Percentiles rank a stretch among this genome's conserved stretches.
phyloP scores from a whole-genome alignment of 805 yeast species.

The Yamadazyma insecticola region DNA sequence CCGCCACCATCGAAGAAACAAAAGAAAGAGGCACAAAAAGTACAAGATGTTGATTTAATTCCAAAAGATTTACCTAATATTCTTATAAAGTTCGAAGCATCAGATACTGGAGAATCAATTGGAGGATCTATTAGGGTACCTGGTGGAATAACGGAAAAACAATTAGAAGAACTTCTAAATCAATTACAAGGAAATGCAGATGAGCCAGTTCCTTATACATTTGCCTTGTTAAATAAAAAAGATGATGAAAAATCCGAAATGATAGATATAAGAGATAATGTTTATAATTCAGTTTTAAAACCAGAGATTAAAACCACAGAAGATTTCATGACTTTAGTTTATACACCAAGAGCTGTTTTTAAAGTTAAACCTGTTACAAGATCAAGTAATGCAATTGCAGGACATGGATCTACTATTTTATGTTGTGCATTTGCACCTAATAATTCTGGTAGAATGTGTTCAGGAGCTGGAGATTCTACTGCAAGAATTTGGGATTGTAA shows the following conservation, averaged over 20 bases:
- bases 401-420: constrained; percentile 91
- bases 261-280: constrained; percentile 71
- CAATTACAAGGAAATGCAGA: constrained; percentile 65
- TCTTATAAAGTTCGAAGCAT: constrained; percentile 82
- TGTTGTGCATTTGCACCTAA: constrained; percentile 93
- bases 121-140: constrained; percentile 91
- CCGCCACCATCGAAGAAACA: constrained; percentile 95
- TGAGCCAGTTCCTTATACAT: constrained; percentile 88
- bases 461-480: constrained; percentile 95
- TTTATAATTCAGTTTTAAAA: constrained; percentile 75
- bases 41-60: constrained; percentile 65
- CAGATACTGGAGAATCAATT: constrained; percentile 82
- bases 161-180: constrained; percentile 83
- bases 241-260: constrained; percentile 33
- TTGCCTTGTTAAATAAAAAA: constrained; percentile 54
- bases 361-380: constrained; percentile 89
- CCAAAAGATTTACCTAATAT: constrained; percentile 86
- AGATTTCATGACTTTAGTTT: constrained; percentile 85
- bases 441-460: constrained; percentile 77
- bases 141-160: constrained; percentile 78
- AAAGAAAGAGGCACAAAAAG: constrained; percentile 75
- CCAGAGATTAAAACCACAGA: constrained; percentile 89
- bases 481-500: constrained; percentile 97
- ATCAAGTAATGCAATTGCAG: constrained; percentile 87
- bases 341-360: constrained; percentile 93